Evolutionary conservation across 2,329 filamentous ascomycete species (phyloP).

Genomic region (Magnaporthiopsis poae): DNA sequence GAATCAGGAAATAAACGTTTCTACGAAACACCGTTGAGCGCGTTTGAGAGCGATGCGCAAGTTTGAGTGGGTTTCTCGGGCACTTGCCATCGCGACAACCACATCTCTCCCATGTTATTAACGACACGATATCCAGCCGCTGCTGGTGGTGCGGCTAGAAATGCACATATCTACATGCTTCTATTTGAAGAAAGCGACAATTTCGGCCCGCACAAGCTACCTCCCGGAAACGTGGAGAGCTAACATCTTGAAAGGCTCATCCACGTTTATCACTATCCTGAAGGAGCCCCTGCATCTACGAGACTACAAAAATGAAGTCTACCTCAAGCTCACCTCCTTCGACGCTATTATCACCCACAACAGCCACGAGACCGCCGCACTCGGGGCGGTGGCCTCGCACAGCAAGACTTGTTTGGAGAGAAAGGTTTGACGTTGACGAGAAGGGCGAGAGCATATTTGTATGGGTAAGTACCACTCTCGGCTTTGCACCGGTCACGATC

Average conservation of each 20-base stretch:
- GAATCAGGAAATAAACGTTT: neutral
- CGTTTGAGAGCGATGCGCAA: conserved; percentile 8
- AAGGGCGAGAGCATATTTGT: conserved; percentile 3
- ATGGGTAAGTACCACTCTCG: conserved; percentile 1
- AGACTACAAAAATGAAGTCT: neutral
- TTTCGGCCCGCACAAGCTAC: neutral
- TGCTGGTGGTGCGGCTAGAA: neutral
- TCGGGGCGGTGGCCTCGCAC: conserved; percentile 8
- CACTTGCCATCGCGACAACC: neutral
- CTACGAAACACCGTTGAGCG: neutral
- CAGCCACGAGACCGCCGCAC: conserved; percentile 3
- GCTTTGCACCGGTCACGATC: neutral
- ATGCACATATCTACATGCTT: neutral
- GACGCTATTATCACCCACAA: neutral
- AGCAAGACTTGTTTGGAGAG: conserved; percentile 7
- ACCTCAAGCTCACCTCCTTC: neutral
- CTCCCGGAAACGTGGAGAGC: too few species aligned
- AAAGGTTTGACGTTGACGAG: conserved; percentile 1
- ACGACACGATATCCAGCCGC: neutral
- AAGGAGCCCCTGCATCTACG: neutral
- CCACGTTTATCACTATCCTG: too few species aligned
- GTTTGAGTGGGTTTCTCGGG: conserved; percentile 6
- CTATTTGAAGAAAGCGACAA: neutral
- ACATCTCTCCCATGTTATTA: neutral
- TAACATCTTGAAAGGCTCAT: neutral